phyloP scores from a whole-genome alignment of 169 alveolate genomes.

The Plasmodium reichenowi region DNA sequence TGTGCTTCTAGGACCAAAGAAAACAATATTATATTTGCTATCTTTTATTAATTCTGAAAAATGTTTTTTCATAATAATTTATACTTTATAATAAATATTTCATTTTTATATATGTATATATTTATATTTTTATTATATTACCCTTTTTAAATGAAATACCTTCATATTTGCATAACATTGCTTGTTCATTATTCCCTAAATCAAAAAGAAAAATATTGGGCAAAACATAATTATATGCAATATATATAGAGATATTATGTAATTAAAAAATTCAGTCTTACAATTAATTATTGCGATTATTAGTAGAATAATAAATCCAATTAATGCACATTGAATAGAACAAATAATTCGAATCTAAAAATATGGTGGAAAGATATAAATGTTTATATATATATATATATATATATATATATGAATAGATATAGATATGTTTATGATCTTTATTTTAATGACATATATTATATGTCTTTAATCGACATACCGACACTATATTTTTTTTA shows the following conservation, averaged over 20 bases:
- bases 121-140: constrained; percentile 3
- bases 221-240: neutral
- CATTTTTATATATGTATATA: neutral
- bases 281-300: constrained; percentile 31
- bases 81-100: neutral
- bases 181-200: constrained; percentile 24
- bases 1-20: constrained; percentile 66
- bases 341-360: constrained; percentile 58
- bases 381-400: too few species aligned
- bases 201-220: neutral
- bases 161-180: constrained; percentile 33
- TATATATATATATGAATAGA: too few species aligned
- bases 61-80: neutral
- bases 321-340: constrained; percentile 60
- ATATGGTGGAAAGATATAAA: neutral
- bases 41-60: constrained; percentile 49
- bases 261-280: neutral
- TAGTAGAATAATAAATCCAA: constrained; percentile 45
- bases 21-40: constrained; percentile 49
- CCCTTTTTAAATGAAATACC: constrained; percentile 67
- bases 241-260: neutral
- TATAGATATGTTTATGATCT: neutral
- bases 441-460: too few species aligned
- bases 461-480: neutral
- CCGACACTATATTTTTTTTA: constrained; percentile 50